Evolutionary conservation across 1,284 basidiomycete species (phyloP), one percentile per base, ranked within the genome.

Genomic region (Malassezia obtusa): DNA sequence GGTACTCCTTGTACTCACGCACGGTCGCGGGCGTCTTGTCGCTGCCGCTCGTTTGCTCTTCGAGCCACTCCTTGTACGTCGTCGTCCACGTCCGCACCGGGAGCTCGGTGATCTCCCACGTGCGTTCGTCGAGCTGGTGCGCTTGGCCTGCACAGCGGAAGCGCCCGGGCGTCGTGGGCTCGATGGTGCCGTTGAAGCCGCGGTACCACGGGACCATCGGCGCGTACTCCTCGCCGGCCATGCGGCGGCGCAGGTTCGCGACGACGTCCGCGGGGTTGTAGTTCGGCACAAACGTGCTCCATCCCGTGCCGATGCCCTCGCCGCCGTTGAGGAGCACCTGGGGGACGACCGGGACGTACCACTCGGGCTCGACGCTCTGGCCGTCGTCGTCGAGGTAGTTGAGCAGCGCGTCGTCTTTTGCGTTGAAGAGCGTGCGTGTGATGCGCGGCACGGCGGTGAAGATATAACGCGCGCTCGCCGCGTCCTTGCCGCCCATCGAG

Each of bases 251-350:
- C 45, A 99, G 75, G 74, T 98, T 98, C 25, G 80, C 80, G 17
- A 96, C 86, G 45, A 99, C 84, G 57, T 96, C 92, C 24, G 76
- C 76, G 0, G 94, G 94, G 74, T 98, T 96, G 79, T 85, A 98
- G 69, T 86, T 87, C 10, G 94, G 94, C 49, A 99, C 80, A 39
- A 77, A 83, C 0, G 94, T 95, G 69, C 89, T 92, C 92, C 94
- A 99, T 57, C 92, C 90, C 46, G 94, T 99, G 49, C 94, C 94
- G 67, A 99, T 98, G 78, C 94, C 94, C 65, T 96, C 91, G 14
- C 87, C 84, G 14, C 94, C 94, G 67, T 99, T 98, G 71, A 98
- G 77, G 39, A 99, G 79, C 0, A 96, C 80, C 75, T 94, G 79
- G 0, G 94, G 94, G 0, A 96, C 68, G 19, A 90, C 78, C 15